Base-by-base conservation (phyloP, 352 stramenopile species). In the Phytophthora podocarpi region DNA sequence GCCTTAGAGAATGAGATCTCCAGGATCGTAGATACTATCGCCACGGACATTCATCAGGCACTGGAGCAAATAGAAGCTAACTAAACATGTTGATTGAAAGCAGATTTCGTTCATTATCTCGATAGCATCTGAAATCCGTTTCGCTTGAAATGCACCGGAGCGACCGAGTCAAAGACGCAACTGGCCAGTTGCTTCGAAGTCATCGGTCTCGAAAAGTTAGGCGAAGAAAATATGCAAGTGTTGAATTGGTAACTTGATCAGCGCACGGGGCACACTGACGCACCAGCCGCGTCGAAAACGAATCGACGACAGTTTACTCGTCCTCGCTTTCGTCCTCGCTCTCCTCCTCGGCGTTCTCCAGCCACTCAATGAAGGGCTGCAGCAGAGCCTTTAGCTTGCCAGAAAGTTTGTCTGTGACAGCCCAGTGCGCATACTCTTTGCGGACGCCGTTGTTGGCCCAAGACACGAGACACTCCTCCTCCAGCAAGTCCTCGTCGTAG, bases 401-500 rank as follows among this genome's bases (percentile, higher is more conserved):
- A 41, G 92, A 82, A 59, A 90, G 82, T 11, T 98, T 93, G 50
- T 96, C 88, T 48, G 55, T 91, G 45, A 93, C 95, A 42, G 90
- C 88, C 78, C 90, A 93, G 74, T 97, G 87, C 3, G 82, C 83
- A 54, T 89, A 93, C 52, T 93, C 76, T 60, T 88, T 93, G 59
- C 85, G 80, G 15, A 76, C 85, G 65, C 70, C 76, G 49, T 76
- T 72, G 26, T 74, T 80, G 7, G 87, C 85, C 97, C 97, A 99
- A 40, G 93, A 80, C 4, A 98, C 69, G 15, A 99, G 92, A 26
- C 76, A 91, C 47, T 99, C 96, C 64, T 99, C 97, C 32, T 98
- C 91, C 12, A 99, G 67, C 11, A 98, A 64, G 62, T 99, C 97
- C 48, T 98, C 91, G 65, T 99, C 97, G 78, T 98, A 99, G 6